Evolutionary conservation across 148 eudicot species (phyloP).

Genomic region (Agrostemma githago): DNA sequence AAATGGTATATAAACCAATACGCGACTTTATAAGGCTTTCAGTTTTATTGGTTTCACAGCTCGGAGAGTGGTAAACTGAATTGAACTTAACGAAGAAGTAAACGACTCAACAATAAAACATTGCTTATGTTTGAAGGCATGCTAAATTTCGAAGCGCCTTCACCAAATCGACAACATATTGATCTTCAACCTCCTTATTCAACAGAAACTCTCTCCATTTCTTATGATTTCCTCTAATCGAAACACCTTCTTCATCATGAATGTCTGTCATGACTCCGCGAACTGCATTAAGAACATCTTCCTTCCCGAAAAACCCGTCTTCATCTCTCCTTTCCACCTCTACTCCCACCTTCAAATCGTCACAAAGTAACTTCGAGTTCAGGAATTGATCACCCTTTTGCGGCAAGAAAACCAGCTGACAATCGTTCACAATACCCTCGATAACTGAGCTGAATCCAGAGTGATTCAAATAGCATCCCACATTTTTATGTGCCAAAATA

Average conservation of each 20-base stretch:
- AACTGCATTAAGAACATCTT: conserved; percentile 39
- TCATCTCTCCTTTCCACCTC: conserved; percentile 57
- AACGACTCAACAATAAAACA: not conserved
- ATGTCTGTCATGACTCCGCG: conserved; percentile 29
- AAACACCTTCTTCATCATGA: conserved; percentile 26
- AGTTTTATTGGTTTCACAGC: not conserved
- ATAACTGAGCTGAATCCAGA: conserved; percentile 46
- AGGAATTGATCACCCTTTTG: conserved; percentile 47
- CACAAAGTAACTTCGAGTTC: conserved; percentile 32
- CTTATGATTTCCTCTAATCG: conserved; percentile 29
- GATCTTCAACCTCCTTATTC: conserved; percentile 29
- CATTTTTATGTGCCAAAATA: conserved; percentile 20
- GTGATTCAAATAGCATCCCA: conserved; percentile 47
- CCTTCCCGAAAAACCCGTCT: conserved; percentile 47
- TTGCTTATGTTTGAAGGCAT: not conserved
- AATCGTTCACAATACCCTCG: conserved; percentile 44
- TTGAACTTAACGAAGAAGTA: not conserved
- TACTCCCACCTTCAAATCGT: conserved; percentile 39
- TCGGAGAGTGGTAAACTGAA: not conserved
- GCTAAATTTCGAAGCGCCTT: conserved; percentile 29
- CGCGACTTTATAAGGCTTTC: not conserved
- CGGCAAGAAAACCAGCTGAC: conserved; percentile 44
- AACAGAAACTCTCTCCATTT: conserved; percentile 40
- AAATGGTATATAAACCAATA: too few relatives aligned
- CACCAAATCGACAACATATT: conserved; percentile 32